Evolutionary conservation across 1,139 yeast genomes (phyloP), one percentile per base, ranked within the genome.

Genomic region (Geotrichum macrosporum): DNA sequence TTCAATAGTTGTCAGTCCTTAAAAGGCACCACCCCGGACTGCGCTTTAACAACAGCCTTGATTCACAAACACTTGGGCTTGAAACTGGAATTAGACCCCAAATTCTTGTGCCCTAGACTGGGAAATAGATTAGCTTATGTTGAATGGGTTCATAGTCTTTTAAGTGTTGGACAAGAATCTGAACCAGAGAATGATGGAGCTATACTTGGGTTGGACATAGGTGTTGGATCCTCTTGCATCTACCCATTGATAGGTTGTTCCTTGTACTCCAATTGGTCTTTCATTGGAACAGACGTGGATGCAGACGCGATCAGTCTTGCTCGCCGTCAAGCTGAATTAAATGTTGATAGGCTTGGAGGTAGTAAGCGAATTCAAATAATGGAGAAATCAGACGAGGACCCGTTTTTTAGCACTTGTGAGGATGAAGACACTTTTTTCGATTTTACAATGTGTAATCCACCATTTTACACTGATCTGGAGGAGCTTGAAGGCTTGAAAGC

Each of bases 391-490:
- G 19, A 10, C 29, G 13, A 13, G 13, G 26, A 33, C 16, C 37
- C 36, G 15, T 31, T 40, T 40, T 27, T 40, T 18, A 20, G n/a
- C n/a, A n/a, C n/a, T n/a, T n/a, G n/a, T n/a, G n/a, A n/a, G n/a
- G n/a, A 20, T 1, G 41, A 48, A 2, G 48, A 30, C 6, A n/a
- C 6, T 12, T 5, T 6, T 6, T 30, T 53, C 29, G 55, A 55
- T n/a, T 67, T 71, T 44, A 59, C 66, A 6, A 60, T 72, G 53
- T 72, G 76, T 51, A 73, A 73, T 48, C 77, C 77, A 10, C 77
- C 77, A 1, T 73, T 73, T 48, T 73, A 71, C 52, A 50, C 55
- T 2, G 61, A 68, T 1, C 18, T 27, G 1, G 58, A 56, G 1
- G 76, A 72, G 34, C 49, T 72, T 50, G 49, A 50, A 12, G 37